Evolutionary conservation across 2,329 filamentous ascomycete species (phyloP).

Genomic region (Trichoderma arundinaceum): DNA sequence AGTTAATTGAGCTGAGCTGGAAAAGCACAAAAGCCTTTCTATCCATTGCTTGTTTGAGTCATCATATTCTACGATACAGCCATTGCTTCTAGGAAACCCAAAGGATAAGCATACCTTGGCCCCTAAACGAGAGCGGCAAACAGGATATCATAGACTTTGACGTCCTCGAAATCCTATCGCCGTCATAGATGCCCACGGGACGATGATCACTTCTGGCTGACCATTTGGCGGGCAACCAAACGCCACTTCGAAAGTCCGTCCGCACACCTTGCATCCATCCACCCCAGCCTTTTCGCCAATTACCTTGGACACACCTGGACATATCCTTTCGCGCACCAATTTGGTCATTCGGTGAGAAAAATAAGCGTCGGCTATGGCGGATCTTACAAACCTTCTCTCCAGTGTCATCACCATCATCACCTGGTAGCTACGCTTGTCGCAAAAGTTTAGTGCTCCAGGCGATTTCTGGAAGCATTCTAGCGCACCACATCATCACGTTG

Average conservation of each 20-base stretch:
- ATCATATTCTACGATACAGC: neutral
- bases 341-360: conserved; percentile 1
- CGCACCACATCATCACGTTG: neutral
- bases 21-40: neutral
- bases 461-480: conserved; percentile 32
- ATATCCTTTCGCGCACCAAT: conserved; percentile 6
- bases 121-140: no score
- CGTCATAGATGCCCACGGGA: conserved; percentile 7
- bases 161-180: conserved; percentile 1
- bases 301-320: conserved; percentile 1
- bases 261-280: neutral
- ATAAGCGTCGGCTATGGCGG: conserved; percentile 15
- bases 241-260: conserved; percentile 18
- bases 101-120: no score
- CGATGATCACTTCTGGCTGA: conserved; percentile 7
- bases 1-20: neutral
- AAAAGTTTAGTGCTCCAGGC: no score
- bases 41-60: neutral
- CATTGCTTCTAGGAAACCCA: no score
- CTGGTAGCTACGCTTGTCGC: neutral
- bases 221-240: neutral
- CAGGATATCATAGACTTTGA: neutral
- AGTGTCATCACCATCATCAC: conserved; percentile 16
- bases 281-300: conserved; percentile 13
- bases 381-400: neutral